These are phyloP conservation scores for Phytophthora megakarya DNA, from an alignment of 352 stramenopile species.

Conservation along the genomic window DNA sequence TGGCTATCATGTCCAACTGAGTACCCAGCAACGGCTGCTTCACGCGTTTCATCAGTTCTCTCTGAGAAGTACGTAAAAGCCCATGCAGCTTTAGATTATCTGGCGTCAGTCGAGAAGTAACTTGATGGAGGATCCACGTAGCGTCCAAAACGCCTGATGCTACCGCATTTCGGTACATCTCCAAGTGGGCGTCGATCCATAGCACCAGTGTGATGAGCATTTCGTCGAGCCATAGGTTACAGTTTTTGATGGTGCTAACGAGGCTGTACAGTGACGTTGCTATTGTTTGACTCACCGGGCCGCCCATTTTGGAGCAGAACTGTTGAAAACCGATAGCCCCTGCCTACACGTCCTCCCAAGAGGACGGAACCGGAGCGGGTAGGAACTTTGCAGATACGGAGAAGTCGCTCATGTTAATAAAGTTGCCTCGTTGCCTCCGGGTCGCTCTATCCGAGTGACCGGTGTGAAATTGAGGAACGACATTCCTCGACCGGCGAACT, in stretches of 20 bases:
- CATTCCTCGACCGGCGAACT: constrained; percentile 4
- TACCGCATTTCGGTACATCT: no score
- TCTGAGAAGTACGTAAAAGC: no score
- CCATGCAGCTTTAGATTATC: no score
- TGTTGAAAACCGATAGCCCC: constrained; percentile 9
- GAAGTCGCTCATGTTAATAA: constrained; percentile 18
- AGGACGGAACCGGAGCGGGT: neutral
- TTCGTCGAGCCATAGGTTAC: neutral
- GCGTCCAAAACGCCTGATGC: no score
- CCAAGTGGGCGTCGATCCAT: neutral
- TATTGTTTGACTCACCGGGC: neutral
- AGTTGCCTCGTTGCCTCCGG: neutral
- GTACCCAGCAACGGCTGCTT: no score
- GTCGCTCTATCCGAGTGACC: neutral
- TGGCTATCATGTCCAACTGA: no score
- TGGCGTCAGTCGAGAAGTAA: no score
- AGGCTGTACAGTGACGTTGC: neutral
- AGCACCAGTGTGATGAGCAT: constrained; percentile 5
- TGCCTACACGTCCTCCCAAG: constrained; percentile 1
- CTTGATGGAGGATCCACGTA: no score
- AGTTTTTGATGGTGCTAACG: neutral
- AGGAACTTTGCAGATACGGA: constrained; percentile 9
- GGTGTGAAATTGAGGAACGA: constrained; percentile 8
- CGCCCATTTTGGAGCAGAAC: neutral
- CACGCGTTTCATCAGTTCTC: no score